A percentile compares a stretch with the other conserved stretches of the same genome.
These are phyloP conservation scores for Onygenales sp. DNA, from an alignment of 2,329 filamentous ascomycete species.

Conservation along the genomic window DNA sequence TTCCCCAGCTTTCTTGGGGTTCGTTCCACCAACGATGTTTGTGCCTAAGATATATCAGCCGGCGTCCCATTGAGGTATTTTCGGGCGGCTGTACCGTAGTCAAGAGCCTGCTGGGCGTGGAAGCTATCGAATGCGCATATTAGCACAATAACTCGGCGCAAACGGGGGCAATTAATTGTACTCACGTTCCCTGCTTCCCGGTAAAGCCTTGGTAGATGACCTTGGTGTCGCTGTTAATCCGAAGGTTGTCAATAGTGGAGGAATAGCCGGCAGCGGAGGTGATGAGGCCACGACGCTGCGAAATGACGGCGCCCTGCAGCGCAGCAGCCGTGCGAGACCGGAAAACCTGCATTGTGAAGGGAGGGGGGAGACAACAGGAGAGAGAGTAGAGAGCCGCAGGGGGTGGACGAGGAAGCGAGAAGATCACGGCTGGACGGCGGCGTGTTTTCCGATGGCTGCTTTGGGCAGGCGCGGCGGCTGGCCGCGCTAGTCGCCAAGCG, in stretches of 20 bases:
- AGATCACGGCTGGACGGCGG: conserved; percentile 4
- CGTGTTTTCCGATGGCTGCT: background rate
- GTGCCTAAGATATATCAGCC: conserved; percentile 55
- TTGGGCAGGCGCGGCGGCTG: no score
- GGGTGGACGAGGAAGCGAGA: conserved; percentile 6
- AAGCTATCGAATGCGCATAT: conserved; percentile 51
- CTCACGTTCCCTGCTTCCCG: conserved; percentile 88
- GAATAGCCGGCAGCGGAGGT: conserved; percentile 60
- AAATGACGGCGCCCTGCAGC: conserved; percentile 51
- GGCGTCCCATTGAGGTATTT: background rate
- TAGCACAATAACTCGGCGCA: conserved; percentile 2
- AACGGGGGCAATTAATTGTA: conserved; percentile 18
- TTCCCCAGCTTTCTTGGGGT: conserved; percentile 94
- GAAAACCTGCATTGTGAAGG: conserved; percentile 66
- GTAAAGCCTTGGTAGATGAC: conserved; percentile 97
- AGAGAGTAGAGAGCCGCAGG: conserved; percentile 11
- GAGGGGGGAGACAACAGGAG: conserved; percentile 11
- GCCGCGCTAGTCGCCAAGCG: no score
- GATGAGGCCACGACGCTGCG: conserved; percentile 61
- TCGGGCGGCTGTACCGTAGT: conserved; percentile 56
- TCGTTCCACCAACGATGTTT: conserved; percentile 94
- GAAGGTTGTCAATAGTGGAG: conserved; percentile 71
- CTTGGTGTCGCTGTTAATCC: conserved; percentile 87
- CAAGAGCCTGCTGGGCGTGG: conserved; percentile 94
- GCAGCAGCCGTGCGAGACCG: conserved; percentile 62